phyloP scores from a whole-genome alignment of 495 filamentous ascomycete species.

The Penicillium odoratum region DNA sequence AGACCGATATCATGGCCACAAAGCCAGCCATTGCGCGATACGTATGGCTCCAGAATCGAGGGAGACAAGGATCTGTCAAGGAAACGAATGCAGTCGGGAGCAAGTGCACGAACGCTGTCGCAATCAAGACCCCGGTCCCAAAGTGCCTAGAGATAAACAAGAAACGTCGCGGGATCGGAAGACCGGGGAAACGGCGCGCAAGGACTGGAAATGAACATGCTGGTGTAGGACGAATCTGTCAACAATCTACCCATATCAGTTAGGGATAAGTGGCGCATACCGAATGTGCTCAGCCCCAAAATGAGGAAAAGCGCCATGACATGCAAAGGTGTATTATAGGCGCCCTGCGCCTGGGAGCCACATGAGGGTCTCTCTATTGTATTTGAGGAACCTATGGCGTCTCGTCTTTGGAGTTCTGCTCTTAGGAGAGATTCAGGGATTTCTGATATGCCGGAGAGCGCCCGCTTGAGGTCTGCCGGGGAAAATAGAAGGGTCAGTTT shows the following conservation, averaged over 20 bases:
- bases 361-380: conserved; percentile 45
- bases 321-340: conserved; percentile 68
- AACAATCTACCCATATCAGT: not conserved
- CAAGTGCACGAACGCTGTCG: conserved; percentile 85
- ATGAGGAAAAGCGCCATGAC: conserved; percentile 79
- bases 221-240: conserved; percentile 19
- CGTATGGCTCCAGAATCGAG: conserved; percentile 66
- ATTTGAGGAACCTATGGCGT: conserved; percentile 19
- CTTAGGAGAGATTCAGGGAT: conserved; percentile 33
- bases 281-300: conserved; percentile 66
- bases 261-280: conserved; percentile 42
- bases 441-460: conserved; percentile 24
- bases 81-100: conserved; percentile 82
- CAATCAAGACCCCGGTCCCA: conserved; percentile 82
- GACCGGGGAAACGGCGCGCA: conserved; percentile 48
- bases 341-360: conserved; percentile 58
- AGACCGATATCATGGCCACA: conserved; percentile 74
- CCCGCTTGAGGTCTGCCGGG: conserved; percentile 23
- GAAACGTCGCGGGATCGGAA: conserved; percentile 52
- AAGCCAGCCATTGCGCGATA: conserved; percentile 78
- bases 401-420: conserved; percentile 36
- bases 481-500: not conserved
- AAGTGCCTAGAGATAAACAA: conserved; percentile 81
- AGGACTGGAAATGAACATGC: conserved; percentile 58
- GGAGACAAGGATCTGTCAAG: conserved; percentile 77